phyloP scores from a whole-genome alignment of 176 grass and related monocot species.

The Guadua angustifolia region DNA sequence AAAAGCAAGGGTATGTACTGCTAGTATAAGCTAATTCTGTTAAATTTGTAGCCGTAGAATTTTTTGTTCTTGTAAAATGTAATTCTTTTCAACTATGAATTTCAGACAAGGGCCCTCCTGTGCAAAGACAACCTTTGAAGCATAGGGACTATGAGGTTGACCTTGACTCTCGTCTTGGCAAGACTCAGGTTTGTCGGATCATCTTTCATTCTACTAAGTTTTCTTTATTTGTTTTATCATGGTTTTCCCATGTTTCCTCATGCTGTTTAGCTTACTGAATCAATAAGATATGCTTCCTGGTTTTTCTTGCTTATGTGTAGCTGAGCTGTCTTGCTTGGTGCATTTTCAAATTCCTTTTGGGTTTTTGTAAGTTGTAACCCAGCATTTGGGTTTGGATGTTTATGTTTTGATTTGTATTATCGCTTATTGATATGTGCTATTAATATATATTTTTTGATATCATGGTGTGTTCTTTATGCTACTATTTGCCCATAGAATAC shows the following conservation, averaged over 20 bases:
- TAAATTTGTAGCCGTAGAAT: not conserved
- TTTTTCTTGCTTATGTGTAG: slow-evolving; percentile 6
- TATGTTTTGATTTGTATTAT: slow-evolving; percentile 12
- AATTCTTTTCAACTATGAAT: slow-evolving; percentile 7
- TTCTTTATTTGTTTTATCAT: not conserved
- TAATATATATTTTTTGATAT: not conserved
- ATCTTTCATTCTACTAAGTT: not conserved
- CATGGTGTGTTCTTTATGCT: not conserved
- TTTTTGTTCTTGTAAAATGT: slow-evolving; percentile 2
- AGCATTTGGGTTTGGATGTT: not conserved
- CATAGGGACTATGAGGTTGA: slow-evolving; percentile 99
- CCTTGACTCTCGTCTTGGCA: slow-evolving; percentile 94
- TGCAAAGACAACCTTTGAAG: slow-evolving; percentile 95
- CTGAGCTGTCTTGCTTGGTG: not conserved
- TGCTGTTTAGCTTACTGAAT: not conserved
- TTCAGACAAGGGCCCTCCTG: slow-evolving; percentile 75
- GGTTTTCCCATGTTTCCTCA: not conserved
- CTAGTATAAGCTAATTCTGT: not conserved
- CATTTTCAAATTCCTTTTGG: not conserved
- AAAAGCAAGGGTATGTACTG: slow-evolving; percentile 73
- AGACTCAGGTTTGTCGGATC: slow-evolving; percentile 76
- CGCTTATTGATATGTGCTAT: not conserved
- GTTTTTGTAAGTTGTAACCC: not conserved
- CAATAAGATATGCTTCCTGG: not conserved
- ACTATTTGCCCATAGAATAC: not conserved